A percentile compares a stretch with the other conserved stretches of the same genome.
Conservation (phyloP, 2,329 filamentous ascomycete species). For the Pyrenophora seminiperda region DNA sequence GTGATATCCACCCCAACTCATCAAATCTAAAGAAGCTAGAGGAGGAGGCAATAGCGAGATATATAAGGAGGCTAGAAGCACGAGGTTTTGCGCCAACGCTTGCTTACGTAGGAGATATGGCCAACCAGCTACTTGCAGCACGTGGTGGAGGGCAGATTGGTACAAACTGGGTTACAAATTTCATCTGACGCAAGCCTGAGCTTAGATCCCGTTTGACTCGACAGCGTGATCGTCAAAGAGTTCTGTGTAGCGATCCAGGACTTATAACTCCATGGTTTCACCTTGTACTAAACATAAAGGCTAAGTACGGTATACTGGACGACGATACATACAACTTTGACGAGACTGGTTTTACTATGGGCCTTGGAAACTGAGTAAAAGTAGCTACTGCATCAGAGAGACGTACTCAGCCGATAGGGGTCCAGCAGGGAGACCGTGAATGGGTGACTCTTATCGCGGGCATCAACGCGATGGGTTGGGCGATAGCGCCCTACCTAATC, state of each 20-base stretch:
- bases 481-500: conserved; percentile 17
- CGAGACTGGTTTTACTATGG: conserved; percentile 19
- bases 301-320: conserved; percentile 17
- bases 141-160: neutral
- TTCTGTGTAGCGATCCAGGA: neutral
- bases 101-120: neutral
- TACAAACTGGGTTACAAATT: neutral
- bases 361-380: conserved; percentile 5
- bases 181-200: neutral
- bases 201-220: neutral
- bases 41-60: neutral
- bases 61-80: neutral
- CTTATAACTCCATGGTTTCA: neutral
- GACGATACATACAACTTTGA: conserved; percentile 19
- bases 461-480: conserved; percentile 16
- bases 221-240: neutral
- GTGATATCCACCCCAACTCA: neutral
- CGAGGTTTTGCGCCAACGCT: neutral
- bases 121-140: neutral
- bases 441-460: conserved; percentile 15
- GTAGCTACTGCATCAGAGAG: conserved; percentile 11
- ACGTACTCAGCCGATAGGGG: neutral
- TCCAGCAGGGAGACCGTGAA: conserved; percentile 16
- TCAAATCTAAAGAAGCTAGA: neutral
- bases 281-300: conserved; percentile 6